These are phyloP conservation scores for Talaromyces borbonicus DNA, from an alignment of 495 filamentous ascomycete species.

Conservation along the genomic window DNA sequence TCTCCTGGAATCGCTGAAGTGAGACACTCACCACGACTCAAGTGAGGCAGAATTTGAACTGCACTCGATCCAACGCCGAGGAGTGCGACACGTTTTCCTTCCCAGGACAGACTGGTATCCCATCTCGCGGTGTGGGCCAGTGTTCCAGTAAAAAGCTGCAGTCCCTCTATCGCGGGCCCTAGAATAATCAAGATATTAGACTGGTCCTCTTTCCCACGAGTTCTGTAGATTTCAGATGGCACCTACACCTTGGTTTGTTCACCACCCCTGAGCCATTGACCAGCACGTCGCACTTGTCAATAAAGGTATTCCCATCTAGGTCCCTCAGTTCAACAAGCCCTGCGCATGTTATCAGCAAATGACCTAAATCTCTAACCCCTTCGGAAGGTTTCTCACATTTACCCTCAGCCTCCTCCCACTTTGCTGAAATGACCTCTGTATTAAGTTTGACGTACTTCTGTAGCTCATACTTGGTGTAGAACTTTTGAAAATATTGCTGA, in stretches of 20 bases:
- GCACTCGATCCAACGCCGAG: slow-evolving; percentile 42
- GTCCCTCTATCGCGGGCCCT: slow-evolving; percentile 37
- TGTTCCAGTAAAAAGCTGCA: slow-evolving; percentile 40
- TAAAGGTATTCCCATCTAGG: not conserved
- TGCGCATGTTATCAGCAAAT: not conserved
- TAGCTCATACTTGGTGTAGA: slow-evolving; percentile 46
- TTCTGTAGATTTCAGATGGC: not conserved
- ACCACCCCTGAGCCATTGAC: slow-evolving; percentile 41
- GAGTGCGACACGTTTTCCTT: slow-evolving; percentile 41
- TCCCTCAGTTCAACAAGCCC: not conserved
- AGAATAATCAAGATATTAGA: not conserved
- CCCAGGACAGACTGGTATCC: slow-evolving; percentile 36
- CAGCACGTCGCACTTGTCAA: slow-evolving; percentile 28
- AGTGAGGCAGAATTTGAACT: slow-evolving; percentile 46
- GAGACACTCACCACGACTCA: slow-evolving; percentile 23
- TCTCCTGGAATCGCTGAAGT: not conserved
- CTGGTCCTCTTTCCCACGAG: not conserved
- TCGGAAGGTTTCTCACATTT: slow-evolving; percentile 34
- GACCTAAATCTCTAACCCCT: slow-evolving; percentile 21
- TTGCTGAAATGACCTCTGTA: slow-evolving; percentile 29
- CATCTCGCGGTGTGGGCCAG: slow-evolving; percentile 47
- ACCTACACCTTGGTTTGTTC: slow-evolving; percentile 16
- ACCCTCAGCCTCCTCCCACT: slow-evolving; percentile 38
- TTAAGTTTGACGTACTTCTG: slow-evolving; percentile 35
- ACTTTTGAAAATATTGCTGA: slow-evolving; percentile 43